These are phyloP conservation scores for Vigna angularis DNA, from an alignment of 306 rosid genomes.

Conservation along the genomic window DNA sequence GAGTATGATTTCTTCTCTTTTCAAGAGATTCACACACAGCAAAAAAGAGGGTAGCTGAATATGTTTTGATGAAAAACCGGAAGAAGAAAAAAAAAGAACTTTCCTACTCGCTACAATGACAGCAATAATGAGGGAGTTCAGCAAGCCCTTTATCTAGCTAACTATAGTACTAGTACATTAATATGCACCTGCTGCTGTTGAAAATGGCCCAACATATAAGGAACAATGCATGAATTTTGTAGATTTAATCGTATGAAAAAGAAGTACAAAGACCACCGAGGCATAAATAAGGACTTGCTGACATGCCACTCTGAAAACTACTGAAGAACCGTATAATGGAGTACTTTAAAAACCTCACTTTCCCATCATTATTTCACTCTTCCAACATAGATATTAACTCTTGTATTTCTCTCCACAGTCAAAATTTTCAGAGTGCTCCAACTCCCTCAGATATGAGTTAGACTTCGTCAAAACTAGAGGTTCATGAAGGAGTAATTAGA, in stretches of 20 bases:
- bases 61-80: constrained; percentile 11
- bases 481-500: constrained; percentile 28
- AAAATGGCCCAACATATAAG: constrained; percentile 37
- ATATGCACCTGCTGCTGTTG: constrained; percentile 28
- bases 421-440: neutral
- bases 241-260: constrained; percentile 37
- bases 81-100: neutral
- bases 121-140: constrained; percentile 43
- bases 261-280: constrained; percentile 33
- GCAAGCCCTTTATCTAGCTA: constrained; percentile 25
- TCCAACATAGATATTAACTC: constrained; percentile 34
- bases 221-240: constrained; percentile 28
- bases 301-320: constrained; percentile 29
- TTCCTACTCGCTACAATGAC: constrained; percentile 34
- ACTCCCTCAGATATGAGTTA: neutral
- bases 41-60: constrained; percentile 1
- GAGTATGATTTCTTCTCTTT: constrained; percentile 33
- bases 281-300: constrained; percentile 44
- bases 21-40: constrained; percentile 27
- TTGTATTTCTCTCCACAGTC: constrained; percentile 22
- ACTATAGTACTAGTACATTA: constrained; percentile 32
- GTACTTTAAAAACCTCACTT: constrained; percentile 1
- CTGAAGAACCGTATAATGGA: constrained; percentile 17
- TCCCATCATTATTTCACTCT: constrained; percentile 34
- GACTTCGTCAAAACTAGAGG: constrained; percentile 22